Percentiles rank a stretch among this genome's conserved stretches.
These are phyloP conservation scores for Sporisorium graminicola DNA, from an alignment of 1,284 basidiomycete species.

Conservation along the genomic window DNA sequence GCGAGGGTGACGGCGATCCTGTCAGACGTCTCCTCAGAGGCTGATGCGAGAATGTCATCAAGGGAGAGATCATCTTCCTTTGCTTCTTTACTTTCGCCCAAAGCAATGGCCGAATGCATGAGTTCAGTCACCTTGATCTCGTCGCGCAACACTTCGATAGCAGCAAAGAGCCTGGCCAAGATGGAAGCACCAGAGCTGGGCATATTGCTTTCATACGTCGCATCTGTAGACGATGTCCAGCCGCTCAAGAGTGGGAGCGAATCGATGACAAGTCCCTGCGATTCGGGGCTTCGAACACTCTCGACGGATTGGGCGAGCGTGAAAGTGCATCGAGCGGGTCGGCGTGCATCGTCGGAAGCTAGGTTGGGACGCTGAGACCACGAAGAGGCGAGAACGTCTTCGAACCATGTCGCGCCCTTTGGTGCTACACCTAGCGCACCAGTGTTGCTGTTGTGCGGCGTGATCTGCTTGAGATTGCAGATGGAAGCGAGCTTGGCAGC, in stretches of 20 bases:
- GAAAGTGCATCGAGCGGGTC: conserved; percentile 30
- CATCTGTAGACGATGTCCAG: conserved; percentile 1
- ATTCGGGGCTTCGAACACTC: conserved; percentile 37
- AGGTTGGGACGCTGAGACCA: conserved; percentile 27
- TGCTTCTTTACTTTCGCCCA: conserved; percentile 1
- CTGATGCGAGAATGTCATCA: conserved; percentile 31
- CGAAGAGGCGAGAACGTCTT: conserved; percentile 38
- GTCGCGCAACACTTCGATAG: conserved; percentile 43
- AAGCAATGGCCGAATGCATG: conserved; percentile 38
- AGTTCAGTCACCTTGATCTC: conserved; percentile 49
- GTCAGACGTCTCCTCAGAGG: not conserved
- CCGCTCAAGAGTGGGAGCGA: conserved; percentile 29
- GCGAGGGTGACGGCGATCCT: conserved; percentile 42
- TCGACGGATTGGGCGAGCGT: conserved; percentile 39
- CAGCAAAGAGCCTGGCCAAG: conserved; percentile 37
- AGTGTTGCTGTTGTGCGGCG: conserved; percentile 10
- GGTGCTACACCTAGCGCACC: not conserved
- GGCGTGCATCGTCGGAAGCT: not conserved
- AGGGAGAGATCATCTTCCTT: conserved; percentile 15
- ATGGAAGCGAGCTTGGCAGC: conserved; percentile 47
- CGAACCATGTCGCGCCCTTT: conserved; percentile 38
- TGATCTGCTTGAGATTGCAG: conserved; percentile 32
- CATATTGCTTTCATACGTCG: conserved; percentile 24
- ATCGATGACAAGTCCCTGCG: conserved; percentile 46
- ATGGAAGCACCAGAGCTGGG: conserved; percentile 7